phyloP scores from a whole-genome alignment of 805 yeast genomes.

The Hanseniaspora lachancei region DNA sequence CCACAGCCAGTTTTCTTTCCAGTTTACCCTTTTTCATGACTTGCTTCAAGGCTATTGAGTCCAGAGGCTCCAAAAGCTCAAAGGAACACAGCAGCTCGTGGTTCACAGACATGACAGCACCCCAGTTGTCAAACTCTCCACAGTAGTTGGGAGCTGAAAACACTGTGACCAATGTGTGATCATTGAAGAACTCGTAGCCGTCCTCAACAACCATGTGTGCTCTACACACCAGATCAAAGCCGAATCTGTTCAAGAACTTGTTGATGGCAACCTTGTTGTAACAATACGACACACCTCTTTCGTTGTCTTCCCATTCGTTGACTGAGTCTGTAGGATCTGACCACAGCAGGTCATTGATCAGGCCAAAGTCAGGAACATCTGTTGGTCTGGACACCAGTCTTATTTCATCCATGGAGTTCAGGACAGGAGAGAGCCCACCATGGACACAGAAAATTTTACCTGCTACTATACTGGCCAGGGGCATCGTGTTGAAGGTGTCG shows the following conservation, averaged over 20 bases:
- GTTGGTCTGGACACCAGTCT: conserved; percentile 62
- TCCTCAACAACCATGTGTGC: conserved; percentile 88
- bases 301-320: conserved; percentile 60
- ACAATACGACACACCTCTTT: conserved; percentile 69
- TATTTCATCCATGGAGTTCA: conserved; percentile 49
- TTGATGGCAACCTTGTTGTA: conserved; percentile 60
- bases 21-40: conserved; percentile 89
- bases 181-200: conserved; percentile 71
- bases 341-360: conserved; percentile 69
- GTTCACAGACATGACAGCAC: conserved; percentile 66
- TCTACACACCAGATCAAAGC: conserved; percentile 62
- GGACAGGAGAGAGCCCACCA: conserved; percentile 69
- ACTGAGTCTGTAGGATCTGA: conserved; percentile 56
- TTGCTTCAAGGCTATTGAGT: conserved; percentile 81
- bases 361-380: conserved; percentile 68
- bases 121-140: conserved; percentile 70
- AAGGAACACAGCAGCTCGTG: conserved; percentile 60
- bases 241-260: conserved; percentile 49
- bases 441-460: conserved; percentile 85
- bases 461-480: conserved; percentile 89
- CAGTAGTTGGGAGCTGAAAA: conserved; percentile 77
- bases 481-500: conserved; percentile 89
- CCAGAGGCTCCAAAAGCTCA: conserved; percentile 87
- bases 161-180: conserved; percentile 60
- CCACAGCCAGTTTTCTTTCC: conserved; percentile 45